Conservation (phyloP, 371 early-diverging fungal genomes). For the Actinomortierella wolfii region DNA sequence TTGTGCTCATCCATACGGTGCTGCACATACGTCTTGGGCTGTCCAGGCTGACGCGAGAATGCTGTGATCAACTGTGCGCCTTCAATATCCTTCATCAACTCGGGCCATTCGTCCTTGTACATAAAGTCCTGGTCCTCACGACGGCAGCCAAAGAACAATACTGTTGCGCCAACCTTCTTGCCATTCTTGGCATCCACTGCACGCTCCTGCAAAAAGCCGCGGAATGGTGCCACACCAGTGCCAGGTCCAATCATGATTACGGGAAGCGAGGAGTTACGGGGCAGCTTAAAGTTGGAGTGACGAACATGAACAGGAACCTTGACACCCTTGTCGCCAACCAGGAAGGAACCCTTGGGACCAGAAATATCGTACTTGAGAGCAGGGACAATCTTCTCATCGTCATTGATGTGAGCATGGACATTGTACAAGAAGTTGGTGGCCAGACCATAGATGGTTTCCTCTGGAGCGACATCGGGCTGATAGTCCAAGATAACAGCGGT, state of each 20-base stretch:
- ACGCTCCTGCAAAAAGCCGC: conserved; percentile 93
- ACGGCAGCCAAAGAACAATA: conserved; percentile 94
- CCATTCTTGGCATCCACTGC: conserved; percentile 61
- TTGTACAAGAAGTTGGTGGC: conserved; percentile 74
- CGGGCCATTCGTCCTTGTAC: conserved; percentile 88
- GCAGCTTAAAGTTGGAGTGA: conserved; percentile 87
- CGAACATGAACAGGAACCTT: conserved; percentile 87
- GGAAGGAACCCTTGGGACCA: conserved; percentile 52
- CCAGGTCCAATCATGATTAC: conserved; percentile 98
- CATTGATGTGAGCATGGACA: conserved; percentile 48
- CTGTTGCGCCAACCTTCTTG: conserved; percentile 75
- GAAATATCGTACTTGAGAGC: conserved; percentile 52
- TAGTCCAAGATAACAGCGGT: conserved; percentile 92
- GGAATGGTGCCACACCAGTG: conserved; percentile 98
- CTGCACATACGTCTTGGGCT: conserved; percentile 89
- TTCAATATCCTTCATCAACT: conserved; percentile 61
- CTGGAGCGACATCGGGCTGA: conserved; percentile 52
- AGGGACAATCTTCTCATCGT: conserved; percentile 45
- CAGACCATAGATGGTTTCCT: conserved; percentile 71
- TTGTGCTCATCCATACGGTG: conserved; percentile 71
- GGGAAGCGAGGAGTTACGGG: conserved; percentile 77
- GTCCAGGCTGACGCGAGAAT: conserved; percentile 71
- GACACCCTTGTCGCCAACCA: conserved; percentile 38
- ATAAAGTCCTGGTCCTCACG: conserved; percentile 81
- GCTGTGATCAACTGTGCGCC: conserved; percentile 74